phyloP scores from a whole-genome alignment of 1,139 yeast genomes.

The Pneumocystis wakefieldiae region DNA sequence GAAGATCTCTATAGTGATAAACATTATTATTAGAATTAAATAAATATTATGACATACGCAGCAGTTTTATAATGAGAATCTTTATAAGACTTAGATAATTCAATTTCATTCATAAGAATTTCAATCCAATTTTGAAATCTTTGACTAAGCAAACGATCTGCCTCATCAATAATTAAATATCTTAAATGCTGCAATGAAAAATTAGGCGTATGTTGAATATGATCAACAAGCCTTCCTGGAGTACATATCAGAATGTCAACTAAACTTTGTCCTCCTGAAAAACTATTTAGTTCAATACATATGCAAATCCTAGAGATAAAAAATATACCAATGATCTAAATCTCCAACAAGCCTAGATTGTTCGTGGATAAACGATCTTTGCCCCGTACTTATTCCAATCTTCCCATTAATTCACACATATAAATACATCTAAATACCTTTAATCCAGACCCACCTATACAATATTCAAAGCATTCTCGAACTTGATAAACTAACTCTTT shows the following conservation, averaged over 20 bases:
- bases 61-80: constrained; percentile 5
- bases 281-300: constrained; percentile 15
- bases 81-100: constrained; percentile 14
- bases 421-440: neutral
- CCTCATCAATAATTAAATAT: constrained; percentile 81
- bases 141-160: constrained; percentile 80
- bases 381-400: constrained; percentile 45
- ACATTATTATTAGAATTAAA: neutral
- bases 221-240: constrained; percentile 93
- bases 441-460: constrained; percentile 56
- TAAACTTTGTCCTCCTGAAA: constrained; percentile 31
- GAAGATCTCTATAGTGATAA: neutral
- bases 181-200: constrained; percentile 32
- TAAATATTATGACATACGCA: neutral
- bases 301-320: neutral
- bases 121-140: constrained; percentile 88
- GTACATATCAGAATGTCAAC: constrained; percentile 63
- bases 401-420: constrained; percentile 11
- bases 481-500: constrained; percentile 79
- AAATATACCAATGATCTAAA: neutral
- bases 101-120: constrained; percentile 40
- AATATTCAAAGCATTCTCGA: constrained; percentile 40
- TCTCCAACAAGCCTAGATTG: constrained; percentile 29
- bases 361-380: constrained; percentile 55
- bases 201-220: constrained; percentile 32